Conservation (phyloP, 2,329 filamentous ascomycete genomes). For the Neoscytalidium dimidiatum region DNA sequence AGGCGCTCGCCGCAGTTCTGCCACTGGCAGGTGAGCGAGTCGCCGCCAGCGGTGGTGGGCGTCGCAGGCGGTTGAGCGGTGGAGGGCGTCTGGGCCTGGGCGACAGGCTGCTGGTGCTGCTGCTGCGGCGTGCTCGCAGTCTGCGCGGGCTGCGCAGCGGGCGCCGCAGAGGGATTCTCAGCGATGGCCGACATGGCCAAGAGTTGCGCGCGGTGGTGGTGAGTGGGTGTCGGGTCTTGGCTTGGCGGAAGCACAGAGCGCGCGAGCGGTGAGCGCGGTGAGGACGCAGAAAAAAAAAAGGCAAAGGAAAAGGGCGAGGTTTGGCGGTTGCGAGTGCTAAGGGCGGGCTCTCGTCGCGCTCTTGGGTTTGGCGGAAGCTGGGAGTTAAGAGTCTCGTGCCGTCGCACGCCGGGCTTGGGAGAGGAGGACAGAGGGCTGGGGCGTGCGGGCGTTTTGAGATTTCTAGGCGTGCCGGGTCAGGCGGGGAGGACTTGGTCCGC, state of each 20-base stretch:
- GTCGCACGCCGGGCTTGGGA: constrained; percentile 14
- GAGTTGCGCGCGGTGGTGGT: constrained; percentile 10
- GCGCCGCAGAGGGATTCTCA: constrained; percentile 11
- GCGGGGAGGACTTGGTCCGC: constrained; percentile 22
- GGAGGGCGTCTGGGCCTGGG: constrained; percentile 1
- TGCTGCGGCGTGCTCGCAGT: constrained; percentile 9
- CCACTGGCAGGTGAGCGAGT: constrained; percentile 62
- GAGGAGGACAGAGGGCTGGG: constrained; percentile 16
- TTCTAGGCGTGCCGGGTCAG: constrained; percentile 20
- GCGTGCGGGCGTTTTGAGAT: constrained; percentile 21
- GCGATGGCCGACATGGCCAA: constrained; percentile 21
- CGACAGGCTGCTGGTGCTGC: constrained; percentile 7
- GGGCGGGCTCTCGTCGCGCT: constrained; percentile 1
- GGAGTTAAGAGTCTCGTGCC: constrained; percentile 16
- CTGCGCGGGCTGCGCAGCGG: constrained; percentile 5
- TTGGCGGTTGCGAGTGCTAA: neutral
- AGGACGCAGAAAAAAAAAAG: neutral
- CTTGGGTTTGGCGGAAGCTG: constrained; percentile 2
- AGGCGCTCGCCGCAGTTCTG: constrained; percentile 62
- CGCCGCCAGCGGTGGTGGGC: constrained; percentile 34
- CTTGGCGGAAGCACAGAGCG: constrained; percentile 20
- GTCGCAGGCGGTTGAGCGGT: neutral
- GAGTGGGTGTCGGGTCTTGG: constrained; percentile 18
- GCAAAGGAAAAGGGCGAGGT: neutral
- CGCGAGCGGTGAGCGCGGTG: neutral